Conservation (phyloP, 2,329 filamentous ascomycete genomes). For the Cordyceps farinosa region DNA sequence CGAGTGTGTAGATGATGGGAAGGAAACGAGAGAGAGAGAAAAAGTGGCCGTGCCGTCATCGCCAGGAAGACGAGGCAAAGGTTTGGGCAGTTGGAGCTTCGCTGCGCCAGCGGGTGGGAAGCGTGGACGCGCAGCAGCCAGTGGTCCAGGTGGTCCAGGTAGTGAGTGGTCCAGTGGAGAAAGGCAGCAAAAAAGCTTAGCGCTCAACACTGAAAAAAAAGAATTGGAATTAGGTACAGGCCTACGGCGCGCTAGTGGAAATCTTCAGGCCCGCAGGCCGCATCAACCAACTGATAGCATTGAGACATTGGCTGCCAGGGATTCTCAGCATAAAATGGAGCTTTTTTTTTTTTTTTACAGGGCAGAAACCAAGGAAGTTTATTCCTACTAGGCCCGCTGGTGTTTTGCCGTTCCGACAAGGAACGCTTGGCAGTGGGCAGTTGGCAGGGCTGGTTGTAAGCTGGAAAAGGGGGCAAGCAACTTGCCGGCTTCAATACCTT, state of each 20-base stretch:
- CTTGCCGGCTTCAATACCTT: too few relatives aligned
- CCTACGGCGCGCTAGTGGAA: neutral
- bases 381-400: neutral
- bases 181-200: neutral
- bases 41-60: conserved; percentile 5
- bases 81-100: neutral
- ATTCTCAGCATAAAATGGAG: neutral
- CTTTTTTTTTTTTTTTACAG: neutral
- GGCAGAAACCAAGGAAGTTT: conserved; percentile 6
- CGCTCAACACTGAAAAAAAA: neutral
- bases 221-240: neutral
- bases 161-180: neutral
- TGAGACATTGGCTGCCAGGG: neutral
- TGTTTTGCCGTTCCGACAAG: neutral
- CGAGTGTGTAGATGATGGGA: neutral
- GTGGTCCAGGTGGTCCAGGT: neutral
- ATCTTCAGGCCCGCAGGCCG: neutral
- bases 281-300: neutral
- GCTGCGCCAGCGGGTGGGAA: neutral
- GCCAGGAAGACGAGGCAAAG: neutral
- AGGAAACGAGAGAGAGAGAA: neutral
- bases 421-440: neutral
- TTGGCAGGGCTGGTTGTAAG: neutral
- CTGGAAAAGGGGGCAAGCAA: neutral
- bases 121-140: neutral